These are phyloP conservation scores for Amyloporia xantha DNA, from an alignment of 768 basidiomycete genomes.

Conservation along the genomic window DNA sequence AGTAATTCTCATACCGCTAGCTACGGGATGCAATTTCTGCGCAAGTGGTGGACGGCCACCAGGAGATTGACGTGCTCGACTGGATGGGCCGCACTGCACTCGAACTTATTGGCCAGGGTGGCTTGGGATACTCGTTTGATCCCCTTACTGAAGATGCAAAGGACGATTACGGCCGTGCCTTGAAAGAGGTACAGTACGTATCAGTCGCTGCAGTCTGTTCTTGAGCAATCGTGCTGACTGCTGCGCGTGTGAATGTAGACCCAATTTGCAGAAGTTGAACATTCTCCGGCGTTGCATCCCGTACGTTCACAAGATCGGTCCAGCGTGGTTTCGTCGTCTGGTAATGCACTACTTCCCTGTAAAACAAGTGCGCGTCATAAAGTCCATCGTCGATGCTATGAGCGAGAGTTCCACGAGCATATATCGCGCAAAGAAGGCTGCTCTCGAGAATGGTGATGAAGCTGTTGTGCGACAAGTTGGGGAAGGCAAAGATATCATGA, in stretches of 20 bases:
- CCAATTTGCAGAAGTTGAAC: background rate
- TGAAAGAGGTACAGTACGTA: conserved; percentile 18
- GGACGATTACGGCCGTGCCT: conserved; percentile 18
- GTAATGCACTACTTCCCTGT: conserved; percentile 30
- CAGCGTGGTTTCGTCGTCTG: conserved; percentile 26
- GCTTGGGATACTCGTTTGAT: conserved; percentile 36
- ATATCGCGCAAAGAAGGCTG: conserved; percentile 30
- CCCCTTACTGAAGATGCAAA: conserved; percentile 20
- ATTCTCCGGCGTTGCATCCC: conserved; percentile 14
- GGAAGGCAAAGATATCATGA: conserved; percentile 39
- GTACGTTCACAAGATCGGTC: conserved; percentile 9
- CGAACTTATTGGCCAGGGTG: conserved; percentile 39
- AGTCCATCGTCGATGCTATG: conserved; percentile 30
- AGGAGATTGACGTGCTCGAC: conserved; percentile 19
- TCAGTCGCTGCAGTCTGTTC: background rate
- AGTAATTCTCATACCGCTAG: conserved; percentile 2
- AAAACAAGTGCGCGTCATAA: conserved; percentile 24
- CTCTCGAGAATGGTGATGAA: conserved; percentile 28
- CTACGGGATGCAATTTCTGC: conserved; percentile 9
- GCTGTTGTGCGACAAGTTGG: conserved; percentile 8
- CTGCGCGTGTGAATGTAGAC: background rate
- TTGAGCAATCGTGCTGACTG: background rate
- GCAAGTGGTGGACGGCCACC: background rate
- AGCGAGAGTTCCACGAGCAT: conserved; percentile 29
- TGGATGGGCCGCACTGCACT: conserved; percentile 24